Conservation (phyloP, 2,329 filamentous ascomycete species). For the Ascochyta koolunga region DNA sequence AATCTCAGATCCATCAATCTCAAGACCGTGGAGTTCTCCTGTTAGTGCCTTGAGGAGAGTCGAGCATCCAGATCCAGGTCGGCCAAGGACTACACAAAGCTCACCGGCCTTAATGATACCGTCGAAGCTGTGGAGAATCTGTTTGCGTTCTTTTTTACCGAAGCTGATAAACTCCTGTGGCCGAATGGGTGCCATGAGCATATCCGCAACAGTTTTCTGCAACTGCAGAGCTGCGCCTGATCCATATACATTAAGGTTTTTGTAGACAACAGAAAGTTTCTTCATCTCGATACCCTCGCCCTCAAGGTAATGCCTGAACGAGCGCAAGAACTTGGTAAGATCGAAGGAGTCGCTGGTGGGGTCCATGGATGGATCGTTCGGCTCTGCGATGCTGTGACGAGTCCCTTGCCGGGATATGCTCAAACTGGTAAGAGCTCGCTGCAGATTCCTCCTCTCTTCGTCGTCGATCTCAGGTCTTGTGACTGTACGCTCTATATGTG, state of each 20-base stretch:
- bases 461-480: conserved; percentile 33
- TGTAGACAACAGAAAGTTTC: conserved; percentile 67
- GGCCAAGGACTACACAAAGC: conserved; percentile 54
- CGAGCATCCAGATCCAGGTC: conserved; percentile 65
- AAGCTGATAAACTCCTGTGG: conserved; percentile 61
- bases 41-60: conserved; percentile 68
- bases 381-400: conserved; percentile 31
- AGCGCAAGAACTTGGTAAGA: conserved; percentile 59
- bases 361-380: conserved; percentile 58
- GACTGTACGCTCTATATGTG: conserved; percentile 20
- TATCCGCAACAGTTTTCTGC: conserved; percentile 69
- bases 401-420: conserved; percentile 30
- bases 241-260: conserved; percentile 69
- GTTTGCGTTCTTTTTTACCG: conserved; percentile 57
- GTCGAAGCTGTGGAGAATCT: conserved; percentile 62
- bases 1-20: conserved; percentile 59
- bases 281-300: conserved; percentile 62
- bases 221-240: conserved; percentile 71
- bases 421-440: conserved; percentile 29
- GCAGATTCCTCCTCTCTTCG: conserved; percentile 33
- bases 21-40: conserved; percentile 65
- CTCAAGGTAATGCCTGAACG: conserved; percentile 58
- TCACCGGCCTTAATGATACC: conserved; percentile 59
- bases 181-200: conserved; percentile 64
- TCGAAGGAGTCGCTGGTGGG: conserved; percentile 60